These are phyloP conservation scores for Fusarium xylarioides DNA, from an alignment of 2,329 filamentous ascomycete genomes.

Conservation along the genomic window DNA sequence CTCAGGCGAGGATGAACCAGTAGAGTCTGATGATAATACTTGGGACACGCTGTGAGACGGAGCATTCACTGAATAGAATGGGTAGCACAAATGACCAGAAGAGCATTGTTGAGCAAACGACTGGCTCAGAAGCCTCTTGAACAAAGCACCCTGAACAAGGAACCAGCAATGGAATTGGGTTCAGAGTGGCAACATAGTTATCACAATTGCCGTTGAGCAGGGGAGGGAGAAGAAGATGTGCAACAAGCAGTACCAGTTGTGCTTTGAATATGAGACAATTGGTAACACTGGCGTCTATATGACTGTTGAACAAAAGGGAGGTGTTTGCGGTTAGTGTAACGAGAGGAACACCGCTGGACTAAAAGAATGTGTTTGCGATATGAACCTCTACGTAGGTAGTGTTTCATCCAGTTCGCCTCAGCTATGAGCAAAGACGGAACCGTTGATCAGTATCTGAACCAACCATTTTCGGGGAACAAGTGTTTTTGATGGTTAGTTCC, in stretches of 20 bases:
- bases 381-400: background rate
- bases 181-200: background rate
- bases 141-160: background rate
- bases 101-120: background rate
- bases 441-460: background rate
- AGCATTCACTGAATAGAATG: background rate
- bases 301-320: background rate
- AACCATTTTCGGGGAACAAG: background rate
- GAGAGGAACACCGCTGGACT: background rate
- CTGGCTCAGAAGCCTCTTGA: background rate
- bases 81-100: background rate
- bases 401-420: background rate
- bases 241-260: background rate
- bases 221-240: background rate
- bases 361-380: background rate
- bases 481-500: background rate
- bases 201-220: background rate
- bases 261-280: background rate
- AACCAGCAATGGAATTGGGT: background rate
- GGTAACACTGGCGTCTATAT: background rate
- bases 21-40: slow-evolving; percentile 16
- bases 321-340: background rate
- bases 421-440: background rate
- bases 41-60: slow-evolving; percentile 8
- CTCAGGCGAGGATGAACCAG: slow-evolving; percentile 2